A percentile compares a stretch with the other conserved stretches of the same genome.
These are phyloP conservation scores for Boletus rubroflammeus DNA, from an alignment of 768 basidiomycete species.

Conservation along the genomic window DNA sequence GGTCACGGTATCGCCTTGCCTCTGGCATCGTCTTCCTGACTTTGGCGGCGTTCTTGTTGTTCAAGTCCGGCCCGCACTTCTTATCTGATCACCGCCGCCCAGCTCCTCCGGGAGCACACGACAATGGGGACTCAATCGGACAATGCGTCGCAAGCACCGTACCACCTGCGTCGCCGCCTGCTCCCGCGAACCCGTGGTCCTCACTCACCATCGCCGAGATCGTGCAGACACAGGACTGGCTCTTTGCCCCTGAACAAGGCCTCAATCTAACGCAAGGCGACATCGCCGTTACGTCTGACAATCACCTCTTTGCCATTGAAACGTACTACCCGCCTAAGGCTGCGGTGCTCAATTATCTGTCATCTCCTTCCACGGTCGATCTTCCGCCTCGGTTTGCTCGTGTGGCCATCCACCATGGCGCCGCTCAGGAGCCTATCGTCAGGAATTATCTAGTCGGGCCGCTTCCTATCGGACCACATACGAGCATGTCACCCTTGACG, in stretches of 20 bases:
- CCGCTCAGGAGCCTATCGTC: constrained; percentile 38
- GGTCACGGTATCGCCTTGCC: constrained; percentile 12
- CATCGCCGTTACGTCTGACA: constrained; percentile 40
- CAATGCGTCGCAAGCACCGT: constrained; percentile 35
- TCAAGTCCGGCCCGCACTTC: constrained; percentile 2
- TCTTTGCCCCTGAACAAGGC: constrained; percentile 36
- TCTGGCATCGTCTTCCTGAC: constrained; percentile 12
- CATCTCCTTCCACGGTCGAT: constrained; percentile 24
- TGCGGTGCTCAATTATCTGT: constrained; percentile 45
- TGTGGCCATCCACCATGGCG: constrained; percentile 51
- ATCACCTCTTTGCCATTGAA: constrained; percentile 50
- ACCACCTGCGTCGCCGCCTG: constrained; percentile 38
- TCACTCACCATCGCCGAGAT: constrained; percentile 46
- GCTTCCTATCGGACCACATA: constrained; percentile 42
- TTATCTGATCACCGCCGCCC: neutral
- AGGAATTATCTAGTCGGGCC: constrained; percentile 59
- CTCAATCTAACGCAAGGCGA: constrained; percentile 47
- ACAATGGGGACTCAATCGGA: constrained; percentile 15
- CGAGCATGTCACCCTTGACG: constrained; percentile 39
- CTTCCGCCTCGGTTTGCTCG: constrained; percentile 42
- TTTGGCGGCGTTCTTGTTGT: constrained; percentile 9
- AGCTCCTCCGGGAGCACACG: neutral
- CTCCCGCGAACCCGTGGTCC: constrained; percentile 48
- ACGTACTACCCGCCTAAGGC: constrained; percentile 46
- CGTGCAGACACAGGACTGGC: constrained; percentile 42